Base-by-base conservation (phyloP, 2,329 filamentous ascomycete genomes). In the Nothopassalora personata region DNA sequence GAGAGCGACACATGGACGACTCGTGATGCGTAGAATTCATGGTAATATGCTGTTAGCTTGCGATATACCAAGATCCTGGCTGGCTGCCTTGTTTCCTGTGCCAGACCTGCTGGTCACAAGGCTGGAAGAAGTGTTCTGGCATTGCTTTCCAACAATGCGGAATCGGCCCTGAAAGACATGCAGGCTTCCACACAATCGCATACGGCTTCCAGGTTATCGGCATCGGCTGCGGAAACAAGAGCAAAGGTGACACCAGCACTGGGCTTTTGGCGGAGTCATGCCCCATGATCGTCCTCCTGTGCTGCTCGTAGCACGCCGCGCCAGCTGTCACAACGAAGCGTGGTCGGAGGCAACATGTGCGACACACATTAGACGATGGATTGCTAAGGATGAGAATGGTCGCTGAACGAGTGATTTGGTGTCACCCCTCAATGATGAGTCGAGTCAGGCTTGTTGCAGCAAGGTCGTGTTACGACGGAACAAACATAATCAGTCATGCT, bases 401-500 rank as follows among this genome's bases (percentile, higher is more conserved):
- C n/a, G 50, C 50, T 43, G n/a, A 54, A 23, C 34, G 34, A 43
- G 18, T 19, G 13, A 43, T 19, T 54, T 28, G 19, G 18, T 45
- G 34, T n/a, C 18, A 11, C 34, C 13, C 4, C 30, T 36, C 39
- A 43, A 15, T n/a, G 18, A 7, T 18, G 4, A n/a, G 8, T 43
- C 10, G 46, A 49, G 28, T 13, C 18, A 49, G 46, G 46, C 10
- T 13, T 11, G 46, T 27, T 1, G 19, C 10, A 23, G 28, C 5
- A 4, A 28, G 13, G 49, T 52, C 10, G 49, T 19, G 27, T 52
- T 11, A 43, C 39, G 33, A 18, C 53, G 18, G 18, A 34, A 48
- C 19, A 34, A 56, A 45, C 9, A 18, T 13, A 4, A n/a, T 58
- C 57, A 59, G 47, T 55, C 52, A 52, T 50, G 47, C 45, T 50